Base-by-base conservation (phyloP, 73 alveolate species). In the Stentor coeruleus region DNA sequence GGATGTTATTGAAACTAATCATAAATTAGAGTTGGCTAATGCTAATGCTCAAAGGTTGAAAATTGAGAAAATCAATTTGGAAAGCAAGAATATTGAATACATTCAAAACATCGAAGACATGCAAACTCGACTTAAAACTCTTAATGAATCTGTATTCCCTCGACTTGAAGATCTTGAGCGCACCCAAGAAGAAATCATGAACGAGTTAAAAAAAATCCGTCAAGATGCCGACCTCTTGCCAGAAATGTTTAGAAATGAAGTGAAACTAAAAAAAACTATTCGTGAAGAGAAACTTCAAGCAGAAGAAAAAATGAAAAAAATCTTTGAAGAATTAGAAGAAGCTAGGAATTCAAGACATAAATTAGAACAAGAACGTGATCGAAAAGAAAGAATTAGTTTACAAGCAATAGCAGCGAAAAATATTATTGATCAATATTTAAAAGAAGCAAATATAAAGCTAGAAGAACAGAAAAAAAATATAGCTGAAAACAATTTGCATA, bases 221-320 rank as follows among this genome's bases (percentile, higher is more conserved):
- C 87, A 82, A 72, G 96, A 90, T 74, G 96, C 96, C 3, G 96
- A 90, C 59, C 82, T 90, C 33, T 86, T 90, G 0, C 96, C 96
- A 3, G 57, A 86, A 26, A 90, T 90, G 96, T 90, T 90, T 86
- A 86, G 96, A 40, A 87, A 84, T 49, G 96, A 90, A 49, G 96
- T 92, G 3, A 84, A 82, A 42, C 83, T 87, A 81, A 86, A 92
- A 74, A 90, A 87, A 35, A 28, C 84, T 39, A 86, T 91, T 86
- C 82, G 86, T 80, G 57, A 87, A 49, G 93, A 90, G 28, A 90
- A 87, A 84, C 93, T 86, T 40, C 89, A 83, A 37, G 96, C 96
- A 26, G 96, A 66, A 6, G 90, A 74, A 26, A 66, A 76, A 40
- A 90, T 87, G 96, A 66, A 83, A 73, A 86, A 83, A 28, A 93